A percentile compares a stretch with the other conserved stretches of the same genome.
Conservation (phyloP, 352 stramenopile species). For the Phytophthora hibernalis region DNA sequence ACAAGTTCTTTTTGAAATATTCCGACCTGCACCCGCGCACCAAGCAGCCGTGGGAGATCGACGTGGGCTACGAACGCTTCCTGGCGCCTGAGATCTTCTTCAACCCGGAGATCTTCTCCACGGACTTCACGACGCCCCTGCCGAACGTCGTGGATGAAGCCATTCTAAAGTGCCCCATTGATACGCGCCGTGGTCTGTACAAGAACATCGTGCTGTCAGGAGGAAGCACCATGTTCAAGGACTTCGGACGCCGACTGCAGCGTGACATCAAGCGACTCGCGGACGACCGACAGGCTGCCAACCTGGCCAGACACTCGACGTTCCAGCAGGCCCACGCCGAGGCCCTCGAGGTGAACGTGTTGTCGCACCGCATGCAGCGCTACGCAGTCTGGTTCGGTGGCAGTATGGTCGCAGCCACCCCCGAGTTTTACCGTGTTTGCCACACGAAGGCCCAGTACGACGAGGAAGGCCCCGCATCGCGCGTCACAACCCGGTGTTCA, state of each 20-base stretch:
- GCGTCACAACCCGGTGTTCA: slow-evolving; percentile 96
- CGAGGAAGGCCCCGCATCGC: slow-evolving; percentile 96
- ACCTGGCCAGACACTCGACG: slow-evolving; percentile 82
- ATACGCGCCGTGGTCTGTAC: slow-evolving; percentile 94
- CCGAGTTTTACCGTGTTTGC: slow-evolving; percentile 95
- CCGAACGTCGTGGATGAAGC: slow-evolving; percentile 95
- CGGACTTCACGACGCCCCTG: slow-evolving; percentile 93
- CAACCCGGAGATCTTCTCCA: slow-evolving; percentile 96
- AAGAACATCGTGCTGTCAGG: slow-evolving; percentile 97
- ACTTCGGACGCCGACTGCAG: slow-evolving; percentile 94
- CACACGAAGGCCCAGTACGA: slow-evolving; percentile 98
- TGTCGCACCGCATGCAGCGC: slow-evolving; percentile 94
- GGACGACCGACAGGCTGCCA: slow-evolving; percentile 90
- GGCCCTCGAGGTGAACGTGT: slow-evolving; percentile 94
- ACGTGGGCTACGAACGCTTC: slow-evolving; percentile 95
- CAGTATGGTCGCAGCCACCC: slow-evolving; percentile 94
- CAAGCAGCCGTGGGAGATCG: slow-evolving; percentile 87
- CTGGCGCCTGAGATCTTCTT: slow-evolving; percentile 97
- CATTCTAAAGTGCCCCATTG: slow-evolving; percentile 96
- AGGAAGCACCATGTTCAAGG: slow-evolving; percentile 97
- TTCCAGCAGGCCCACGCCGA: slow-evolving; percentile 72
- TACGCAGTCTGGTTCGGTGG: slow-evolving; percentile 97
- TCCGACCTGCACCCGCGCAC: slow-evolving; percentile 78
- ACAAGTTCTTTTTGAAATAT: slow-evolving; percentile 94
- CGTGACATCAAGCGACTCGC: slow-evolving; percentile 95